A percentile compares a stretch with the other conserved stretches of the same genome.
phyloP scores from a whole-genome alignment of 228 moss, liverwort and hornwort genomes.

The Sphagnum magellanicum region DNA sequence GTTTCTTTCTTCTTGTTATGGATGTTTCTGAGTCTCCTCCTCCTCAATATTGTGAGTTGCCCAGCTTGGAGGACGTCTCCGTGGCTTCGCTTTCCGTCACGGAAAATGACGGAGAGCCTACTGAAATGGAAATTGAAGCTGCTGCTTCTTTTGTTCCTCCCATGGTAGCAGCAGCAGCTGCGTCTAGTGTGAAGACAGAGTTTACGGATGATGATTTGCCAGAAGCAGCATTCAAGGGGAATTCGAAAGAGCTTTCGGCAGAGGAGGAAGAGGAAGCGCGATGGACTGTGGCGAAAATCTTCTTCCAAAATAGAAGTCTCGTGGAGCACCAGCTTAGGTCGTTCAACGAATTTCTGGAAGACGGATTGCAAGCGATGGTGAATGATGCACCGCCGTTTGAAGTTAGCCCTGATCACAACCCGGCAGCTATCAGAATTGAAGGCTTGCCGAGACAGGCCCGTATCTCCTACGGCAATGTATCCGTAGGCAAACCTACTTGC shows the following conservation, averaged over 20 bases:
- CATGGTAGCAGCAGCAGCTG: too few relatives aligned
- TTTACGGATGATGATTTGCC: too few relatives aligned
- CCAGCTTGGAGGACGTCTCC: too few relatives aligned
- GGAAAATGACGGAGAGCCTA: too few relatives aligned
- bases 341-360: constrained; percentile 64
- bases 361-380: constrained; percentile 59
- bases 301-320: constrained; percentile 51
- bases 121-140: too few relatives aligned
- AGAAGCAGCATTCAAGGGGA: too few relatives aligned
- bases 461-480: constrained; percentile 34
- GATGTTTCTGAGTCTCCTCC: too few relatives aligned
- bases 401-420: constrained; percentile 23
- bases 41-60: too few relatives aligned
- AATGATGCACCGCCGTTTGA: constrained; percentile 43
- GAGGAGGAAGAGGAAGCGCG: constrained; percentile 42
- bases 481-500: constrained; percentile 22
- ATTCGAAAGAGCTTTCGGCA: constrained; percentile 4
- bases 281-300: constrained; percentile 44
- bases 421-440: constrained; percentile 21
- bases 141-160: too few relatives aligned
- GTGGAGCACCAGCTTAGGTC: constrained; percentile 64
- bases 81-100: too few relatives aligned
- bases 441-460: constrained; percentile 33
- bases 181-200: too few relatives aligned
- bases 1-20: too few relatives aligned